Evolutionary conservation across 495 filamentous ascomycete genomes (phyloP).

Genomic region (Tirmania nivea): DNA sequence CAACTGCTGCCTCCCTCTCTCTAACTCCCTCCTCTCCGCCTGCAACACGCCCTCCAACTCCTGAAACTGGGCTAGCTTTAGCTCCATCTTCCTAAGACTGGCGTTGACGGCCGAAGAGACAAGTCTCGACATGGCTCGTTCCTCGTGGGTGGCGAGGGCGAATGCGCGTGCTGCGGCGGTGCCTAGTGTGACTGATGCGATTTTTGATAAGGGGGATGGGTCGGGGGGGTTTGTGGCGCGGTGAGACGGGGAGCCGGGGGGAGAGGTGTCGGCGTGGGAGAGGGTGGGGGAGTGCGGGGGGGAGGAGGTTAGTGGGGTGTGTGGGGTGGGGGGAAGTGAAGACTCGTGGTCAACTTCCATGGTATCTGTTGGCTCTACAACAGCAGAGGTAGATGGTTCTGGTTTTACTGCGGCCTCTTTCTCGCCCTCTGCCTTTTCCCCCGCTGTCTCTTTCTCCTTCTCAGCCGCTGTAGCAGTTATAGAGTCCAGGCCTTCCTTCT

Average conservation of each 20-base stretch:
- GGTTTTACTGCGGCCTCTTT: slow-evolving; percentile 20
- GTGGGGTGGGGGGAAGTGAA: slow-evolving; percentile 1
- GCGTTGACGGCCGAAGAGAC: slow-evolving; percentile 53
- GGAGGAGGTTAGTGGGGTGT: background rate
- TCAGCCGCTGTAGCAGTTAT: slow-evolving; percentile 1
- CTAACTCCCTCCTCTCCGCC: slow-evolving; percentile 78
- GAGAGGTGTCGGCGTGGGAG: slow-evolving; percentile 27
- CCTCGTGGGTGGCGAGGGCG: slow-evolving; percentile 79
- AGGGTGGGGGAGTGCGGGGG: slow-evolving; percentile 32
- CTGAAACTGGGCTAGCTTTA: slow-evolving; percentile 61
- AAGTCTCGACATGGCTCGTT: slow-evolving; percentile 83
- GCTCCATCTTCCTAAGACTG: slow-evolving; percentile 21
- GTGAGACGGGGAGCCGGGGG: slow-evolving; percentile 33
- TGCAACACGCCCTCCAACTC: slow-evolving; percentile 85
- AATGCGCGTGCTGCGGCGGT: slow-evolving; percentile 65
- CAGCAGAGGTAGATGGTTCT: slow-evolving; percentile 5
- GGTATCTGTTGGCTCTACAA: slow-evolving; percentile 1
- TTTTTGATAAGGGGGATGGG: slow-evolving; percentile 31
- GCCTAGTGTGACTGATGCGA: slow-evolving; percentile 63
- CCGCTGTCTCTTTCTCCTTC: slow-evolving; percentile 33
- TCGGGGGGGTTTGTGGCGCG: slow-evolving; percentile 26
- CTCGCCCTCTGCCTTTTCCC: slow-evolving; percentile 30
- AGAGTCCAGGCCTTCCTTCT: background rate
- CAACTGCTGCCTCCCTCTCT: slow-evolving; percentile 71
- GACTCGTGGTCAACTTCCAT: slow-evolving; percentile 20